phyloP scores from a whole-genome alignment of 2,329 filamentous ascomycete genomes.

The Acarospora socialis region DNA sequence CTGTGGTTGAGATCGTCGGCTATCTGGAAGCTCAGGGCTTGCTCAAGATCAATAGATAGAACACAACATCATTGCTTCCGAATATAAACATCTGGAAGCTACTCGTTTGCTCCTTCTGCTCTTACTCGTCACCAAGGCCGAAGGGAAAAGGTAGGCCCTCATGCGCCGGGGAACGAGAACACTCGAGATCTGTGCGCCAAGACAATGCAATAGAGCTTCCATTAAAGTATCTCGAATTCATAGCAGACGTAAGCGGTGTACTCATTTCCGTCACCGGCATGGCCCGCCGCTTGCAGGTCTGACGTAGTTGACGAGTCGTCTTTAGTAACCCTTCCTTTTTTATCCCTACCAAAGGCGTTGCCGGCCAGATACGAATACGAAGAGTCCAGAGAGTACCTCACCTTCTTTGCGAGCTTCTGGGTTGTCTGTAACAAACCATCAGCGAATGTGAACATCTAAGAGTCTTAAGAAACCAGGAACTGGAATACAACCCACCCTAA shows the following conservation, averaged over 20 bases:
- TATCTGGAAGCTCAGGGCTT: slow-evolving; percentile 61
- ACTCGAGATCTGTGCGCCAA: not conserved
- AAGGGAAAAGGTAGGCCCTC: no score
- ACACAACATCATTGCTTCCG: no score
- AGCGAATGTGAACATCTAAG: slow-evolving; percentile 8
- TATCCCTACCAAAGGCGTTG: slow-evolving; percentile 86
- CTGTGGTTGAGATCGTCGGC: slow-evolving; percentile 67
- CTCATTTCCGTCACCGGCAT: slow-evolving; percentile 57
- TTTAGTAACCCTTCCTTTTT: slow-evolving; percentile 80
- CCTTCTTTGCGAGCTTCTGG: slow-evolving; percentile 66
- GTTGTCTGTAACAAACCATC: slow-evolving; percentile 46
- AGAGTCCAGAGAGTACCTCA: slow-evolving; percentile 63
- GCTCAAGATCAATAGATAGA: slow-evolving; percentile 24
- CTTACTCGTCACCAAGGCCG: no score
- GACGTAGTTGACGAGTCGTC: slow-evolving; percentile 68
- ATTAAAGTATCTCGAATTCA: slow-evolving; percentile 63
- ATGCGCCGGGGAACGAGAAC: no score
- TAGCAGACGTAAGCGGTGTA: slow-evolving; percentile 98
- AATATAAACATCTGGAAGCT: no score
- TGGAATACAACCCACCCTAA: slow-evolving; percentile 52
- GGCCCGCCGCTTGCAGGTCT: slow-evolving; percentile 64
- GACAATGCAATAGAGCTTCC: not conserved
- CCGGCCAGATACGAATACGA: slow-evolving; percentile 86
- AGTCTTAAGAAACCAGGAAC: not conserved
- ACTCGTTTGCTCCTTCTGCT: no score